Evolutionary conservation across 495 filamentous ascomycete genomes (phyloP).

Genomic region (Chaetomium cochliodes): DNA sequence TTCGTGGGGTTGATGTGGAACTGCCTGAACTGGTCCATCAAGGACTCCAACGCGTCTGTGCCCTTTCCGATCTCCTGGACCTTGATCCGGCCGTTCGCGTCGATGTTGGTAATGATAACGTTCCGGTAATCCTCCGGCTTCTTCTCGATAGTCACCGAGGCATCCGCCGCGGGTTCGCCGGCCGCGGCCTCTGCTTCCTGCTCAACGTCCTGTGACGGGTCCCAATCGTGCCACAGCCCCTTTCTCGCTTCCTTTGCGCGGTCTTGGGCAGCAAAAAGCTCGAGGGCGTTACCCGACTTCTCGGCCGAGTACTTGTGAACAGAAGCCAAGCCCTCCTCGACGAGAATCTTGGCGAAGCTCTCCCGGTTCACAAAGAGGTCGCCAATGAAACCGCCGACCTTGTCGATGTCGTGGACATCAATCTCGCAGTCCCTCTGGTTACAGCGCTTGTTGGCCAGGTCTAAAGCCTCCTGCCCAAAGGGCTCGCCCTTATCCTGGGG

Average conservation of each 20-base stretch:
- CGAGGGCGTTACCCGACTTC: constrained; percentile 83
- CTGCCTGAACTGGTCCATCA: constrained; percentile 84
- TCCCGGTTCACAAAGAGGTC: constrained; percentile 91
- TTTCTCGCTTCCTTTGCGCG: constrained; percentile 83
- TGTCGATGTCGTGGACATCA: constrained; percentile 91
- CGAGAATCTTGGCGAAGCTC: constrained; percentile 89
- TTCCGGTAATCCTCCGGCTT: constrained; percentile 84
- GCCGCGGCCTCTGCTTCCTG: constrained; percentile 51
- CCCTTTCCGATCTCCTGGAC: constrained; percentile 82
- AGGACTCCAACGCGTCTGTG: constrained; percentile 72
- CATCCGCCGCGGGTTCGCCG: constrained; percentile 49
- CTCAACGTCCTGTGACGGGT: constrained; percentile 76
- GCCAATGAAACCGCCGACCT: constrained; percentile 96
- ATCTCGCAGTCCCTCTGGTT: constrained; percentile 97
- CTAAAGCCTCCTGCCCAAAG: constrained; percentile 91
- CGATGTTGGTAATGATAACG: constrained; percentile 85
- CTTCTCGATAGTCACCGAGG: constrained; percentile 49
- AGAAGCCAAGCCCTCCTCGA: constrained; percentile 89
- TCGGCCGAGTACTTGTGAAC: constrained; percentile 95
- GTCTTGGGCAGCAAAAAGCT: constrained; percentile 84
- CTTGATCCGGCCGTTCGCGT: constrained; percentile 72
- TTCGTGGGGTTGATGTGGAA: constrained; percentile 80
- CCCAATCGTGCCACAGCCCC: constrained; percentile 90
- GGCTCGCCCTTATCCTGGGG: constrained; percentile 82
- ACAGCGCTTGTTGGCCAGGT: constrained; percentile 80